Percentiles rank a stretch among this genome's conserved stretches.
These are phyloP conservation scores for Penicillium crustosum DNA, from an alignment of 2,329 filamentous ascomycete genomes.

Conservation along the genomic window DNA sequence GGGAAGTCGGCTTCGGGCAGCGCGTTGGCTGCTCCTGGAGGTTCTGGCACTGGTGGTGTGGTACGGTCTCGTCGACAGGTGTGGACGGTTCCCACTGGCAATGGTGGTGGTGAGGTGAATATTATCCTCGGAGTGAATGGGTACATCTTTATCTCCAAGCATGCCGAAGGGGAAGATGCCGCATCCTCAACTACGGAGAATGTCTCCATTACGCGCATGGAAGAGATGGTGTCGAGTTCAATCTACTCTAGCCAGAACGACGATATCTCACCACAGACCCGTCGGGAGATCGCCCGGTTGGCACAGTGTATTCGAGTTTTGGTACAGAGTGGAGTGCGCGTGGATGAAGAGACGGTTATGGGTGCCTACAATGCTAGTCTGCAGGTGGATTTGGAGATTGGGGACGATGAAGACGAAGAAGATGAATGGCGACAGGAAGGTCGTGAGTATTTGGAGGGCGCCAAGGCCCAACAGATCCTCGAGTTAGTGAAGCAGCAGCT, in stretches of 20 bases:
- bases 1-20: constrained; percentile 52
- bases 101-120: constrained; percentile 64
- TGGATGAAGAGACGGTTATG: constrained; percentile 87
- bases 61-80: constrained; percentile 81
- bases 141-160: constrained; percentile 92
- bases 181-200: constrained; percentile 49
- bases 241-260: constrained; percentile 98
- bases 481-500: constrained; percentile 28
- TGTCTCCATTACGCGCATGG: constrained; percentile 75
- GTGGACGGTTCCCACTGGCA: constrained; percentile 65
- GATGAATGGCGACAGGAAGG: constrained; percentile 36
- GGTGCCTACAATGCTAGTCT: constrained; percentile 79
- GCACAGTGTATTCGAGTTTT: constrained; percentile 78
- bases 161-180: constrained; percentile 58
- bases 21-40: constrained; percentile 62
- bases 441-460: constrained; percentile 45
- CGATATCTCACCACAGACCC: constrained; percentile 69
- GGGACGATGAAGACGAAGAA: constrained; percentile 41
- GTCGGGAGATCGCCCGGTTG: constrained; percentile 84
- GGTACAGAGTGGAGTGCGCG: constrained; percentile 75
- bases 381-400: constrained; percentile 57
- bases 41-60: constrained; percentile 61
- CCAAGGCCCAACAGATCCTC: constrained; percentile 41
- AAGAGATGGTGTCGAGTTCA: constrained; percentile 79
- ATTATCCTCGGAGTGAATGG: constrained; percentile 93